Conservation (phyloP, 306 rosid species). For the Pterocarpus santalinus region DNA sequence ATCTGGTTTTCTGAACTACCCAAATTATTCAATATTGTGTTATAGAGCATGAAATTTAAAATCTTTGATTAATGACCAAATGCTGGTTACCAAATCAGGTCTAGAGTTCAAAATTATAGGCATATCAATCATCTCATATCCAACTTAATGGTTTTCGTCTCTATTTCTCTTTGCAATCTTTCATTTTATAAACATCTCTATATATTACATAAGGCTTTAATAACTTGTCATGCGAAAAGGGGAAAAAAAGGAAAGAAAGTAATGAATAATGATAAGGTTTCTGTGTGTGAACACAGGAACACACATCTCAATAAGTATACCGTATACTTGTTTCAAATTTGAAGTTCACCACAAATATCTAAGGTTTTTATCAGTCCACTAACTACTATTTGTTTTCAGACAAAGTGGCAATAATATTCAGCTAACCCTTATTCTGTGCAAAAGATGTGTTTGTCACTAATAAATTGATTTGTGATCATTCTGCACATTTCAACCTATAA, state of each 20-base stretch:
- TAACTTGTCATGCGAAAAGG: background rate
- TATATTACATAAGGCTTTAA: background rate
- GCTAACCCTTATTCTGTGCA: conserved; percentile 15
- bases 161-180: conserved; percentile 2
- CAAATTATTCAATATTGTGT: background rate
- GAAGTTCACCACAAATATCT: conserved; percentile 33
- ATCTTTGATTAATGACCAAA: conserved; percentile 4
- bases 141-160: conserved; percentile 6
- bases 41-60: background rate
- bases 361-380: background rate
- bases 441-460: conserved; percentile 6
- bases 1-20: background rate
- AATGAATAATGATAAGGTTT: background rate
- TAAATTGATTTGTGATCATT: conserved; percentile 35
- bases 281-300: background rate
- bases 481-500: conserved; percentile 25
- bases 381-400: background rate
- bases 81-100: background rate
- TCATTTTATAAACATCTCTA: background rate
- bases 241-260: background rate
- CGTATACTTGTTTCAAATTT: background rate
- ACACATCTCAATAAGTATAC: conserved; percentile 4
- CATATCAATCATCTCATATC: background rate
- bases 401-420: background rate
- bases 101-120: background rate